These are phyloP conservation scores for Phytophthora pistaciae DNA, from an alignment of 352 stramenopile species.

Conservation along the genomic window DNA sequence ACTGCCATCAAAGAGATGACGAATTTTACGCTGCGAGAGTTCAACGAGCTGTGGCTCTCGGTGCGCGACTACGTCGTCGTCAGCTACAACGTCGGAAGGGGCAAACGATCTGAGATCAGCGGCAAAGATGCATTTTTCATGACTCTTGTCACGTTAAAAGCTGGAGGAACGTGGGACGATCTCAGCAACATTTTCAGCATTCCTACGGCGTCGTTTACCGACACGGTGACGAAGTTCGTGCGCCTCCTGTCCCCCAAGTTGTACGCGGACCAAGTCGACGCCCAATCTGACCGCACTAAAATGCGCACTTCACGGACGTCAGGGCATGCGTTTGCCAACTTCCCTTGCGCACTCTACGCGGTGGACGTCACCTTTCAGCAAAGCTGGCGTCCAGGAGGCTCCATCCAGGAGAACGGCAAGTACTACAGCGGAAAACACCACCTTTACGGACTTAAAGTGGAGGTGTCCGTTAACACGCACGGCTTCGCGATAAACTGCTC, in stretches of 20 bases:
- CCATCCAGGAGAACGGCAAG: neutral
- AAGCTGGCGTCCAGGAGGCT: neutral
- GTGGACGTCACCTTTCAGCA: constrained; percentile 10
- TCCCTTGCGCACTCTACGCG: constrained; percentile 5
- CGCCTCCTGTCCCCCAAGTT: neutral
- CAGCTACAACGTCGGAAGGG: neutral
- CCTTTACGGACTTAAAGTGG: constrained; percentile 5
- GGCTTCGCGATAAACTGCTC: constrained; percentile 8
- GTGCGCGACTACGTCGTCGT: neutral
- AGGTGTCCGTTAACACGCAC: constrained; percentile 6
- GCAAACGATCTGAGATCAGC: neutral
- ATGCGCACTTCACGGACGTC: neutral
- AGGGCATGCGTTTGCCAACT: neutral
- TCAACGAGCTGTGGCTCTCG: constrained; percentile 12
- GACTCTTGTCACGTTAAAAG: neutral
- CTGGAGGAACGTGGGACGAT: neutral
- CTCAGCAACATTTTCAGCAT: neutral
- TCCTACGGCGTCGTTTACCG: neutral
- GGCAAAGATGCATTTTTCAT: neutral
- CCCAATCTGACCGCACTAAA: neutral
- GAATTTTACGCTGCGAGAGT: neutral
- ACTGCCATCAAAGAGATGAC: constrained; percentile 8
- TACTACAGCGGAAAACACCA: constrained; percentile 8
- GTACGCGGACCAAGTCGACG: neutral
- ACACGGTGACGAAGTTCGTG: neutral